phyloP scores from a whole-genome alignment of 2,329 filamentous ascomycete species.

The Fusarium floridanum region DNA sequence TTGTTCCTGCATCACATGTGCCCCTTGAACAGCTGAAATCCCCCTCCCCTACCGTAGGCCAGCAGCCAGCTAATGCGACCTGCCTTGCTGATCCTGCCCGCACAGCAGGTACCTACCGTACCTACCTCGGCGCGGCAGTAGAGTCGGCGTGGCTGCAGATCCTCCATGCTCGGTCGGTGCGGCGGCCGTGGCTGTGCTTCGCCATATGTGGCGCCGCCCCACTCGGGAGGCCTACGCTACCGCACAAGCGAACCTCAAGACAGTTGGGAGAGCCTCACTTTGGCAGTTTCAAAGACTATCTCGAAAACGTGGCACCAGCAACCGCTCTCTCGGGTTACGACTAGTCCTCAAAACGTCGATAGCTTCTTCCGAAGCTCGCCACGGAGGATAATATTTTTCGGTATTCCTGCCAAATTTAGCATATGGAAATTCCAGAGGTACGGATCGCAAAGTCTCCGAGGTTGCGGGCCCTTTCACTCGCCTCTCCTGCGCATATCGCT shows the following conservation, averaged over 20 bases:
- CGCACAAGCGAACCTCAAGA: constrained; percentile 19
- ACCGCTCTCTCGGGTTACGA: constrained; percentile 30
- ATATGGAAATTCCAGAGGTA: neutral
- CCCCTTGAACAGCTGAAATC: constrained; percentile 46
- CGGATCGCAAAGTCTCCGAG: constrained; percentile 1
- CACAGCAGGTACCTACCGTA: constrained; percentile 12
- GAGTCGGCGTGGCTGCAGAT: constrained; percentile 38
- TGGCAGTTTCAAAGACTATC: neutral
- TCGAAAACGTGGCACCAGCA: constrained; percentile 39
- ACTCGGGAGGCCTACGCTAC: constrained; percentile 38
- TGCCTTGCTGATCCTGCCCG: constrained; percentile 23
- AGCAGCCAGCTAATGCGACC: constrained; percentile 35
- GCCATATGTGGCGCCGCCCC: constrained; percentile 31
- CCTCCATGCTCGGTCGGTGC: constrained; percentile 1
- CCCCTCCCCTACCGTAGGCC: constrained; percentile 1
- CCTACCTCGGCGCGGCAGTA: constrained; percentile 18
- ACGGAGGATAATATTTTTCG: neutral
- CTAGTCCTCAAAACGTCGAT: constrained; percentile 16
- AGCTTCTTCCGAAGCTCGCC: constrained; percentile 10
- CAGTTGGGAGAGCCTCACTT: constrained; percentile 32
- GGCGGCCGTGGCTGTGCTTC: constrained; percentile 33
- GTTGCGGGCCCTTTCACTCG: neutral
- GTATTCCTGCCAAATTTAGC: constrained; percentile 15
- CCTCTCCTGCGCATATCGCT: constrained; percentile 10
- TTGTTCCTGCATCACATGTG: constrained; percentile 14